Conservation (phyloP, 2,329 filamentous ascomycete genomes). For the Sporothrix brasiliensis region DNA sequence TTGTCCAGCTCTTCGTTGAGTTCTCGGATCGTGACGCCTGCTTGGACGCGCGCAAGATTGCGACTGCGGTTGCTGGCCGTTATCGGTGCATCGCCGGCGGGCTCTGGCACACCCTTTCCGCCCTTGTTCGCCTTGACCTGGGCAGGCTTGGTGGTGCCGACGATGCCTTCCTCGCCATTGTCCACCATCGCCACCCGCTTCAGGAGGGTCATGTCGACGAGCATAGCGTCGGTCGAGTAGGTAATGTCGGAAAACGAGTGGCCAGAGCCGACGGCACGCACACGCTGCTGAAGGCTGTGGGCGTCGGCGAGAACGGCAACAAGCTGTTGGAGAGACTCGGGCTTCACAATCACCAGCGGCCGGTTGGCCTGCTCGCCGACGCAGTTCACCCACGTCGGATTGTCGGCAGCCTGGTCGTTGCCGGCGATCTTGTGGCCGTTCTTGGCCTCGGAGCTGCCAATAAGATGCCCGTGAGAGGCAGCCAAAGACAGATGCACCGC, state of each 20-base stretch:
- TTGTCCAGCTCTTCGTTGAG: conserved; percentile 39
- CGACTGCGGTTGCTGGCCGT: conserved; percentile 32
- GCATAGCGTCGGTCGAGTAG: conserved; percentile 34
- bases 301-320: conserved; percentile 37
- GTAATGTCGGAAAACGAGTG: conserved; percentile 40
- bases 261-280: conserved; percentile 39
- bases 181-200: conserved; percentile 36
- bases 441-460: conserved; percentile 17
- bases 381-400: conserved; percentile 36
- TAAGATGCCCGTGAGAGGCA: conserved; percentile 24
- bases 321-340: conserved; percentile 37
- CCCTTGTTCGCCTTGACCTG: not conserved
- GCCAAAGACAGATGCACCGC: conserved; percentile 30
- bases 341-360: conserved; percentile 35
- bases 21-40: conserved; percentile 37
- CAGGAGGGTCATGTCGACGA: conserved; percentile 36
- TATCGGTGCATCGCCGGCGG: not conserved
- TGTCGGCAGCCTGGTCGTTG: not conserved
- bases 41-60: conserved; percentile 36
- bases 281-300: conserved; percentile 32
- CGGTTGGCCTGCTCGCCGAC: conserved; percentile 37
- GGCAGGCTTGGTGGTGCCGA: conserved; percentile 25
- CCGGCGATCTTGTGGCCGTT: not conserved
- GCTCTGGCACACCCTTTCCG: not conserved
- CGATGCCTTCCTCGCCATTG: conserved; percentile 35